A percentile compares a stretch with the other conserved stretches of the same genome.
phyloP scores from a whole-genome alignment of 2,329 filamentous ascomycete genomes.

The Clonostachys rosea region DNA sequence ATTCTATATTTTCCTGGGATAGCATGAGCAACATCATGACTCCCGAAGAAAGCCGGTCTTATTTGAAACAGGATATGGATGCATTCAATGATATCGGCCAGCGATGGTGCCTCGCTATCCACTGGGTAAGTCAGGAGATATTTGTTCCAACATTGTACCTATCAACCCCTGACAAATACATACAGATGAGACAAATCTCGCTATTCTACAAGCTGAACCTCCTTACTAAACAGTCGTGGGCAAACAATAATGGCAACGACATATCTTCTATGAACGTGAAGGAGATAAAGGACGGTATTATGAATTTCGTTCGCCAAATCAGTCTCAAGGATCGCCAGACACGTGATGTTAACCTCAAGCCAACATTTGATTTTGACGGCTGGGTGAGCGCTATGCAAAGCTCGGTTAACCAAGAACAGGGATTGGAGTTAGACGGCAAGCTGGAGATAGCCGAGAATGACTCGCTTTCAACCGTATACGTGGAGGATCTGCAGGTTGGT shows the following conservation, averaged over 20 bases:
- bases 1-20: not conserved
- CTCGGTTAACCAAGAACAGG: not conserved
- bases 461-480: no score
- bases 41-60: not conserved
- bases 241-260: not conserved
- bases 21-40: not conserved
- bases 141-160: no score
- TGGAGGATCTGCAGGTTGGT: not conserved
- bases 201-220: not conserved
- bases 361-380: not conserved
- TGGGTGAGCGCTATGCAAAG: constrained; percentile 2
- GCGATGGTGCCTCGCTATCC: not conserved
- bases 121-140: not conserved
- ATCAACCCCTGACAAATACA: no score
- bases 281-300: constrained; percentile 1
- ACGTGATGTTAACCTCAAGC: not conserved
- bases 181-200: constrained; percentile 1
- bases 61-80: not conserved
- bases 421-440: no score
- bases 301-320: constrained; percentile 1
- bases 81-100: not conserved
- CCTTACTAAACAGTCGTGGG: not conserved
- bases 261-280: not conserved
- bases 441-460: no score
- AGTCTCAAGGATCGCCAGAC: not conserved